Percentiles rank a stretch among this genome's conserved stretches.
These are phyloP conservation scores for Dryas integrifolia DNA, from an alignment of 331 rosid species.

Conservation along the genomic window DNA sequence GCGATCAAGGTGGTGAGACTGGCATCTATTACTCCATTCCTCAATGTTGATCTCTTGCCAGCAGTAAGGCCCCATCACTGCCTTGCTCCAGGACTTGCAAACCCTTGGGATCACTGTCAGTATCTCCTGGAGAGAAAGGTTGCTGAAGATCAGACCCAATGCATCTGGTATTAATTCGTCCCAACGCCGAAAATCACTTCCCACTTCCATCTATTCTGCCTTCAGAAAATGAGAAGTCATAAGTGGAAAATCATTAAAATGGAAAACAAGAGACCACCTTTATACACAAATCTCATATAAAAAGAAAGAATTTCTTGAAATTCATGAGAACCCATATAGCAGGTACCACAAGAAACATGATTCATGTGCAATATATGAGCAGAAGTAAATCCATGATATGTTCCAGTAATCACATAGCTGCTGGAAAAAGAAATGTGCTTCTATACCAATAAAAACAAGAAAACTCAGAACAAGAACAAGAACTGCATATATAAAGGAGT, in stretches of 20 bases:
- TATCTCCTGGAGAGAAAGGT: slow-evolving; percentile 65
- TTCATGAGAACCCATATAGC: background rate
- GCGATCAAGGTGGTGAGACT: slow-evolving; percentile 55
- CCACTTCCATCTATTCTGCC: slow-evolving; percentile 60
- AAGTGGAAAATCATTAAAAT: slow-evolving; percentile 8
- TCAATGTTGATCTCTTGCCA: slow-evolving; percentile 95
- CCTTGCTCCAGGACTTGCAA: slow-evolving; percentile 84
- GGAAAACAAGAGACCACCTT: background rate
- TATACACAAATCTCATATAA: background rate
- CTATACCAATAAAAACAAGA: background rate
- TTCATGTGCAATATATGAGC: background rate
- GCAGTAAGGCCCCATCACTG: slow-evolving; percentile 69
- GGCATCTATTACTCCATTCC: slow-evolving; percentile 67
- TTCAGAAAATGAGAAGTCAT: background rate
- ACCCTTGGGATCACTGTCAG: slow-evolving; percentile 81
- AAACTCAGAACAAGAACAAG: background rate
- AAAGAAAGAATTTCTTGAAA: background rate
- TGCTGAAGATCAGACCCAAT: slow-evolving; percentile 67
- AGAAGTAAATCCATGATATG: background rate
- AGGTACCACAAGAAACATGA: background rate
- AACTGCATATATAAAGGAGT: too few species aligned
- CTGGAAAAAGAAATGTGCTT: background rate
- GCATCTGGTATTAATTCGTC: slow-evolving; percentile 89
- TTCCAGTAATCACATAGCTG: background rate
- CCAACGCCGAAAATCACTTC: slow-evolving; percentile 60